A percentile compares a stretch with the other conserved stretches of the same genome.
phyloP scores from a whole-genome alignment of 2,329 filamentous ascomycete genomes.

The Penicillium sp. region DNA sequence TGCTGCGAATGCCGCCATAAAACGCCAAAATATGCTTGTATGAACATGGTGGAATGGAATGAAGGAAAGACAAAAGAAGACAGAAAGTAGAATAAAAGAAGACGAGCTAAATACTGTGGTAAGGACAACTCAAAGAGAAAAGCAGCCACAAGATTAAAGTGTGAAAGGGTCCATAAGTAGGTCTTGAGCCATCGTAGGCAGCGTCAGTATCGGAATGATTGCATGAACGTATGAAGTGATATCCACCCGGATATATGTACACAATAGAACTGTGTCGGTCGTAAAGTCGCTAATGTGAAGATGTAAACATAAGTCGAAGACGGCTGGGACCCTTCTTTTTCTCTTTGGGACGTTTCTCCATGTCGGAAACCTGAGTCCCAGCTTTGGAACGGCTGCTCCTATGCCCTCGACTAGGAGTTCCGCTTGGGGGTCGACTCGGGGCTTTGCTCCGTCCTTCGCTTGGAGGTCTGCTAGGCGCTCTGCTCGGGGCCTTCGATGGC shows the following conservation, averaged over 20 bases:
- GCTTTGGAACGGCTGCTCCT: constrained; percentile 21
- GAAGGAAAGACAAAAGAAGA: neutral
- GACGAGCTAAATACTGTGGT: neutral
- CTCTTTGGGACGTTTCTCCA: constrained; percentile 30
- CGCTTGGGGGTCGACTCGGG: constrained; percentile 14
- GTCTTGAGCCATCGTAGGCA: neutral
- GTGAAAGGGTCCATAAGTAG: neutral
- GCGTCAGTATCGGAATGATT: neutral
- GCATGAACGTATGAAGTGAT: neutral
- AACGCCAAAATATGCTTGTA: constrained; percentile 1
- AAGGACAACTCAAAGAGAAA: neutral
- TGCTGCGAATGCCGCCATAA: neutral
- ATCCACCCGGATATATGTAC: constrained; percentile 27
- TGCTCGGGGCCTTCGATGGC: constrained; percentile 22
- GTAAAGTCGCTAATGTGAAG: constrained; percentile 12
- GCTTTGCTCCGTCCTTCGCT: constrained; percentile 17
- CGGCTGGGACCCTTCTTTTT: constrained; percentile 42
- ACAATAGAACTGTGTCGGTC: neutral
- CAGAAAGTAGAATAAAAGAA: neutral
- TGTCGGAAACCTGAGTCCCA: constrained; percentile 24
- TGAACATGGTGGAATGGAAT: neutral
- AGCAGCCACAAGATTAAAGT: neutral
- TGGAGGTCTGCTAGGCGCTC: constrained; percentile 12
- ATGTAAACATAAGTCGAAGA: constrained; percentile 37
- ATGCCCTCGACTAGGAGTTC: constrained; percentile 11